Conservation (phyloP, 2,329 filamentous ascomycete genomes). For the Claviceps digitariae region DNA sequence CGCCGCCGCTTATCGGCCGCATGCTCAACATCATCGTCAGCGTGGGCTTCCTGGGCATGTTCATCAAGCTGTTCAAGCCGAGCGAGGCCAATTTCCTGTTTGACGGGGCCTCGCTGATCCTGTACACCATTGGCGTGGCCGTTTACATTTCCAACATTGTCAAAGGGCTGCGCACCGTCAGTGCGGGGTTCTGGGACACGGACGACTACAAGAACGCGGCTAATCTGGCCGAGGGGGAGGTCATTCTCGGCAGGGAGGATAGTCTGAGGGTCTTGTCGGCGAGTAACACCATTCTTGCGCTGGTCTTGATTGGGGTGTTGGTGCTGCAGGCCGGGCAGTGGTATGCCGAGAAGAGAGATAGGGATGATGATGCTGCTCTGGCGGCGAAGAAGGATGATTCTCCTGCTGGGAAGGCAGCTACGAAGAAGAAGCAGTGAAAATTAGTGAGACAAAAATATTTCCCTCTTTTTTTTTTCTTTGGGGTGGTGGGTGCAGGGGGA, state of each 20-base stretch:
- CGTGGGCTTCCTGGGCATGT: constrained; percentile 75
- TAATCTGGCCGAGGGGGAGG: constrained; percentile 40
- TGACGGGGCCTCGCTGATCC: constrained; percentile 66
- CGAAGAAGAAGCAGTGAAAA: constrained; percentile 24
- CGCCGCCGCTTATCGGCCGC: constrained; percentile 80
- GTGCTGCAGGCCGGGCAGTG: constrained; percentile 94
- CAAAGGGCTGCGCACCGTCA: constrained; percentile 80
- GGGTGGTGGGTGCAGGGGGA: too few species aligned
- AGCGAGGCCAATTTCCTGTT: constrained; percentile 93
- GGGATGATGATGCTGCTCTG: constrained; percentile 59
- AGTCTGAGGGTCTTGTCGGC: constrained; percentile 81
- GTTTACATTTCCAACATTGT: constrained; percentile 96
- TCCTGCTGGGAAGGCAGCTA: constrained; percentile 13
- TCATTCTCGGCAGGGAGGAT: constrained; percentile 71
- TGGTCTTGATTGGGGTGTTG: constrained; percentile 82
- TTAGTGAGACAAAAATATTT: constrained; percentile 1
- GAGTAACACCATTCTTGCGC: constrained; percentile 88
- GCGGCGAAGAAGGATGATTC: constrained; percentile 25
- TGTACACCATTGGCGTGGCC: constrained; percentile 76
- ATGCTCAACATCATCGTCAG: constrained; percentile 89
- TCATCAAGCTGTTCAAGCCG: constrained; percentile 89
- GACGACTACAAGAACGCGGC: constrained; percentile 25
- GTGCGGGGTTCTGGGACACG: constrained; percentile 48
- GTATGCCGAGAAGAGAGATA: constrained; percentile 94
- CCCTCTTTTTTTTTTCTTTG: too few species aligned